These are phyloP conservation scores for Boletus pseudo-olivaceus DNA, from an alignment of 768 basidiomycete genomes.

Conservation along the genomic window DNA sequence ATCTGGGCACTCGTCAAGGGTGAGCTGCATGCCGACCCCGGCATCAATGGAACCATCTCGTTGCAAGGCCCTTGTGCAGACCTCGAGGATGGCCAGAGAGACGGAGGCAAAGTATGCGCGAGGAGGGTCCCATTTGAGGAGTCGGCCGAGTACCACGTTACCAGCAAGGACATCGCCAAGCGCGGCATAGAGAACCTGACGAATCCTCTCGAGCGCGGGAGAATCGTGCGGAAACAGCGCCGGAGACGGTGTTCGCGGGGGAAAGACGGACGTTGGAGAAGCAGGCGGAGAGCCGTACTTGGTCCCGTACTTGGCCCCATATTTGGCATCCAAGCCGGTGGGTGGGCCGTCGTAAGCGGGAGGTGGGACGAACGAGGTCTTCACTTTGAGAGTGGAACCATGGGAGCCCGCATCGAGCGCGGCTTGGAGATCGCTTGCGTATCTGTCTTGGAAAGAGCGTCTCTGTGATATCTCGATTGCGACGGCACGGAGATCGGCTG, in stretches of 20 bases:
- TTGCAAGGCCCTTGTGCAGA: slow-evolving; percentile 50
- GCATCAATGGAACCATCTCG: slow-evolving; percentile 45
- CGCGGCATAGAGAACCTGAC: slow-evolving; percentile 83
- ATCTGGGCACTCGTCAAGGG: slow-evolving; percentile 57
- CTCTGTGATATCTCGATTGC: slow-evolving; percentile 86
- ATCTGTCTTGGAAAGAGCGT: slow-evolving; percentile 79
- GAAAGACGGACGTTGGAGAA: slow-evolving; percentile 31
- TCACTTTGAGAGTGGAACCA: slow-evolving; percentile 34
- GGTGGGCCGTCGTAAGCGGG: slow-evolving; percentile 52
- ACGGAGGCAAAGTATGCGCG: slow-evolving; percentile 81
- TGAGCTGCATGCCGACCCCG: slow-evolving; percentile 53
- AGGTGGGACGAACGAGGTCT: slow-evolving; percentile 68
- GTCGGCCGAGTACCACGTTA: slow-evolving; percentile 47
- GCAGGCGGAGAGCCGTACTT: slow-evolving; percentile 5
- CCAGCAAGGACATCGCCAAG: slow-evolving; percentile 66
- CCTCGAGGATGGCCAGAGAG: slow-evolving; percentile 66
- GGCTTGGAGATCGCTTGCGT: slow-evolving; percentile 70
- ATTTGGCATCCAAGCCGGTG: slow-evolving; percentile 13
- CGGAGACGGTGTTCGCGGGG: slow-evolving; percentile 44
- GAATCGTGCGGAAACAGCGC: slow-evolving; percentile 38
- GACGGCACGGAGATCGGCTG: slow-evolving; percentile 79
- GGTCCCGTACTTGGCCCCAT: background rate
- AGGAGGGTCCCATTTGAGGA: slow-evolving; percentile 60
- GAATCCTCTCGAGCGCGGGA: slow-evolving; percentile 70
- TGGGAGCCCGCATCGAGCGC: slow-evolving; percentile 63